These are phyloP conservation scores for Mucor plumbeus DNA, from an alignment of 371 early-diverging fungal species.

Conservation along the genomic window DNA sequence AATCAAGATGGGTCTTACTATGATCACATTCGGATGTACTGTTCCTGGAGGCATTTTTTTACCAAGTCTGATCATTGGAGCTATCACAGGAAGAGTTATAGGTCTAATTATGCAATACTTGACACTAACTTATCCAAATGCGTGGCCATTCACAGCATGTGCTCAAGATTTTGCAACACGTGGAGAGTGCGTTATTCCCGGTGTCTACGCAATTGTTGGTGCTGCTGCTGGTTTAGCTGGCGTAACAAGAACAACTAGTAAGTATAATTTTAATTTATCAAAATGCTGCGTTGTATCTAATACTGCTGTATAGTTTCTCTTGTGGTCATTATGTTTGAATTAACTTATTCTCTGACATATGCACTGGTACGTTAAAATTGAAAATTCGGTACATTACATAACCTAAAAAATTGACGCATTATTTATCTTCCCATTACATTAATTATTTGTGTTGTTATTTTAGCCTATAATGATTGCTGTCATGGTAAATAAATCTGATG, in stretches of 20 bases:
- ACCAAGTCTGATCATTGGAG: constrained; percentile 92
- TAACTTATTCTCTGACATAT: constrained; percentile 89
- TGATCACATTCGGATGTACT: constrained; percentile 81
- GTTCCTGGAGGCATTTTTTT: constrained; percentile 94
- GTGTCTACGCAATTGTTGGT: constrained; percentile 95
- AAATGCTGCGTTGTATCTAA: not conserved
- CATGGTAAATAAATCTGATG: constrained; percentile 52
- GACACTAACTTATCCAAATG: constrained; percentile 58
- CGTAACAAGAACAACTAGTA: constrained; percentile 89
- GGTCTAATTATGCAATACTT: constrained; percentile 82
- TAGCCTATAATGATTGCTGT: constrained; percentile 93
- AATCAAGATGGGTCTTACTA: constrained; percentile 70
- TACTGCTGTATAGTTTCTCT: constrained; percentile 67
- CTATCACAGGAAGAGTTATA: constrained; percentile 87
- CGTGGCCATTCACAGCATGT: constrained; percentile 71
- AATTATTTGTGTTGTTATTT: not conserved
- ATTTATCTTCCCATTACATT: not conserved
- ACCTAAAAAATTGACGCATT: not conserved
- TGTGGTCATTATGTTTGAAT: constrained; percentile 93
- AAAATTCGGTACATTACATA: not conserved
- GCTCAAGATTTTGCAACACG: constrained; percentile 46
- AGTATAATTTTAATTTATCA: not conserved
- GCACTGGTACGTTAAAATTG: constrained; percentile 41
- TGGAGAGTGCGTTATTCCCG: constrained; percentile 85
- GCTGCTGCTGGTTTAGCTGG: constrained; percentile 93